Percentiles rank a stretch among this genome's conserved stretches.
Conservation (phyloP, 2,329 filamentous ascomycete species). For the Herpotrichia juniperi region DNA sequence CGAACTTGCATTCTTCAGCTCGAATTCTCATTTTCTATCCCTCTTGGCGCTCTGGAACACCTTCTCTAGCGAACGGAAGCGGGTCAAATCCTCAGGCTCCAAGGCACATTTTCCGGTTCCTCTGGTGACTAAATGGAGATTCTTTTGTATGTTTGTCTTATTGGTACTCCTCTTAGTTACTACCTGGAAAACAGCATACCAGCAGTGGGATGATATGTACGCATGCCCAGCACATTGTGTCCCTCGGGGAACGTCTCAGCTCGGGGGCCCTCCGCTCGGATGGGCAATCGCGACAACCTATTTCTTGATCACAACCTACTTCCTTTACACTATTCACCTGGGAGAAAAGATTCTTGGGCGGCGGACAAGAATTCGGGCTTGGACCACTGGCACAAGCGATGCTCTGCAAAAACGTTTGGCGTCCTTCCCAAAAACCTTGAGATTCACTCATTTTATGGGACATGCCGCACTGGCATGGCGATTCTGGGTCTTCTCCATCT, state of each 20-base stretch:
- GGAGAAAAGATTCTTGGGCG: conserved; percentile 3
- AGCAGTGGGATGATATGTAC: background rate
- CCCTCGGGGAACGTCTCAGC: background rate
- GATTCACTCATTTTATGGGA: background rate
- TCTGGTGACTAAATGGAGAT: background rate
- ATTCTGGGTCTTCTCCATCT: background rate
- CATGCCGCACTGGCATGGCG: background rate
- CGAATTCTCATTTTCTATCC: conserved; percentile 29
- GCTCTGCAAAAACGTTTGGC: background rate
- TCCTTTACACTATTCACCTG: background rate
- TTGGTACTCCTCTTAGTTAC: background rate
- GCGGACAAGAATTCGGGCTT: background rate
- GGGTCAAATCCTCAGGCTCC: background rate
- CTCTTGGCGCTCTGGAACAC: conserved; percentile 21
- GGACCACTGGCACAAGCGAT: background rate
- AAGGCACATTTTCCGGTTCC: background rate
- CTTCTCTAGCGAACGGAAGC: conserved; percentile 8
- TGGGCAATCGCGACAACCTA: background rate
- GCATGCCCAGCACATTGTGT: background rate
- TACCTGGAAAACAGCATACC: background rate
- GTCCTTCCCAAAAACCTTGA: background rate
- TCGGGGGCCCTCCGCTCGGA: background rate
- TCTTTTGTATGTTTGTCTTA: conserved; percentile 4
- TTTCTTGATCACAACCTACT: background rate
- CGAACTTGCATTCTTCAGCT: conserved; percentile 37